Percentiles rank a stretch among this genome's conserved stretches.
phyloP scores from a whole-genome alignment of 371 early-diverging fungal species.

The Furculomyces boomerangus region DNA sequence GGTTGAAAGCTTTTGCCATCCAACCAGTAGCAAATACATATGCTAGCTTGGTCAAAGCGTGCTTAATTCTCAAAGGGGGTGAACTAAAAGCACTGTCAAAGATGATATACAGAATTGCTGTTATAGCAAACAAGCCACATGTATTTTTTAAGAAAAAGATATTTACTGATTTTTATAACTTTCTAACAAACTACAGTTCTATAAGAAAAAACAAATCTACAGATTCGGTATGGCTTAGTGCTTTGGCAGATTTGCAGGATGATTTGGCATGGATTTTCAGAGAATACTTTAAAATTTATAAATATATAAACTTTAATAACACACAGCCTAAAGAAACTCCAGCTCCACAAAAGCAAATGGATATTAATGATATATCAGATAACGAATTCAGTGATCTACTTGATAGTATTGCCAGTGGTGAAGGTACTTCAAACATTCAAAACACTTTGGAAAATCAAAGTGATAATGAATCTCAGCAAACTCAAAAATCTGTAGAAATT shows the following conservation, averaged over 20 bases:
- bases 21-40: neutral
- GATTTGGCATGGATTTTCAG: conserved; percentile 18
- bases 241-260: conserved; percentile 11
- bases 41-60: neutral
- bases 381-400: too few relatives aligned
- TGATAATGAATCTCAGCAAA: too few relatives aligned
- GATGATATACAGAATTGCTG: conserved; percentile 18
- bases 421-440: too few relatives aligned
- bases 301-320: neutral
- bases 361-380: too few relatives aligned
- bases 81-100: neutral
- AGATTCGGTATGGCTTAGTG: neutral
- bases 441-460: too few relatives aligned
- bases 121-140: conserved; percentile 9
- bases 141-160: conserved; percentile 14
- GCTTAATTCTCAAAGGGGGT: neutral
- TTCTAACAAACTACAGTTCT: neutral
- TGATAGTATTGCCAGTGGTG: too few relatives aligned
- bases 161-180: conserved; percentile 5
- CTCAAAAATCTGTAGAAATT: neutral
- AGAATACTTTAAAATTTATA: conserved; percentile 8
- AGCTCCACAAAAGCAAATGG: too few relatives aligned
- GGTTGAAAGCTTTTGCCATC: conserved; percentile 16
- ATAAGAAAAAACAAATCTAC: neutral
- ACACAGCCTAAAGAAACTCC: too few relatives aligned